Conservation (phyloP, 306 rosid genomes). For the Trifolium fragiferum region DNA sequence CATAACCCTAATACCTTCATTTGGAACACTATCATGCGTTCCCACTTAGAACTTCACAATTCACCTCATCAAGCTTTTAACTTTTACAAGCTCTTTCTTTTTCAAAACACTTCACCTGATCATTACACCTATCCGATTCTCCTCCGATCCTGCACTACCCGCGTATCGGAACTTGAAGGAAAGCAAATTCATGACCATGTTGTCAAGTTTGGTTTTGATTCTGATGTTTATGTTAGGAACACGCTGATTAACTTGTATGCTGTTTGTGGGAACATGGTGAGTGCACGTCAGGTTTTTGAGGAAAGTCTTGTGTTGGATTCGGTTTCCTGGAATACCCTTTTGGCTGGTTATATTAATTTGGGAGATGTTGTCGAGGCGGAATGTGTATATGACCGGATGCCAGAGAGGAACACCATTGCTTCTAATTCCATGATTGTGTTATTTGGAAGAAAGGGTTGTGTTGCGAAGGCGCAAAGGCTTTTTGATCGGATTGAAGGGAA, state of each 20-base stretch:
- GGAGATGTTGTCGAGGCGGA: conserved; percentile 57
- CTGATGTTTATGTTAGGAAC: conserved; percentile 68
- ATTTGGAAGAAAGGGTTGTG: conserved; percentile 59
- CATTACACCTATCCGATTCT: conserved; percentile 65
- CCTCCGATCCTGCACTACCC: conserved; percentile 64
- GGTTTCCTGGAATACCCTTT: conserved; percentile 79
- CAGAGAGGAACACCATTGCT: conserved; percentile 61
- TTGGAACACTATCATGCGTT: conserved; percentile 82
- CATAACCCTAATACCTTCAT: conserved; percentile 67
- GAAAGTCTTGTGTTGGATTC: conserved; percentile 71
- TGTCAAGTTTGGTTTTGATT: conserved; percentile 60
- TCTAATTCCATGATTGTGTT: conserved; percentile 76
- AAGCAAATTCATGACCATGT: conserved; percentile 62
- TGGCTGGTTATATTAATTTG: conserved; percentile 70
- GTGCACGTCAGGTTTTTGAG: conserved; percentile 68
- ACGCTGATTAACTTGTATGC: conserved; percentile 71
- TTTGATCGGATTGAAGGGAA: conserved; percentile 54
- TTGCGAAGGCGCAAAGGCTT: conserved; percentile 52
- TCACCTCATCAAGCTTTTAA: conserved; percentile 50
- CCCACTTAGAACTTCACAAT: conserved; percentile 55
- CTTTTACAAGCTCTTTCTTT: conserved; percentile 25
- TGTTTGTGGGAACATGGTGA: conserved; percentile 60
- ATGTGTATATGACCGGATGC: conserved; percentile 56
- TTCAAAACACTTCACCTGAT: conserved; percentile 10
- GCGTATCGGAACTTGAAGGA: conserved; percentile 60